phyloP scores from a whole-genome alignment of 176 grass and related monocot genomes.

The Avena insularis region DNA sequence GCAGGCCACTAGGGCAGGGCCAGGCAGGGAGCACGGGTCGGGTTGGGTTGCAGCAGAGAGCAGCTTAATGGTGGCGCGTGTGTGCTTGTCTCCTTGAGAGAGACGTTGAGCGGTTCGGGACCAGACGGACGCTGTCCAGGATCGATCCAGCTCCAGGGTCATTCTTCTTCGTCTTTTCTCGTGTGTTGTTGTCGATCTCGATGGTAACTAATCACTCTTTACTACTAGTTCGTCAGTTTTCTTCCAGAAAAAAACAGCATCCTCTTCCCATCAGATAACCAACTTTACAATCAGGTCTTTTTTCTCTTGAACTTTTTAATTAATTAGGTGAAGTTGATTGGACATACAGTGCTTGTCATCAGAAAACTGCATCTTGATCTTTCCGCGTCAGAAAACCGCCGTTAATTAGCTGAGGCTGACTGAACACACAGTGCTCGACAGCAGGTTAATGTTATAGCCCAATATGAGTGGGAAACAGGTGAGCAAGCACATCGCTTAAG shows the following conservation, averaged over 20 bases:
- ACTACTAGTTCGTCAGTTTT: neutral
- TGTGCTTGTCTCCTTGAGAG: slow-evolving; percentile 33
- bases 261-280: neutral
- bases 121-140: neutral
- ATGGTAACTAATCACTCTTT: neutral
- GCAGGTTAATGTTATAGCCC: neutral
- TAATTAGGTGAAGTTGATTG: neutral
- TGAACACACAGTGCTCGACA: neutral
- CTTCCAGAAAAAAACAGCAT: neutral
- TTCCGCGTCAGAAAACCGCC: too few relatives aligned
- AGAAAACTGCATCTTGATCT: too few relatives aligned
- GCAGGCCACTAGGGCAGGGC: neutral
- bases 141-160: neutral
- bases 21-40: slow-evolving; percentile 2
- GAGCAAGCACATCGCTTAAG: slow-evolving; percentile 32
- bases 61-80: slow-evolving; percentile 30
- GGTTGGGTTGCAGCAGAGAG: neutral
- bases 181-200: neutral
- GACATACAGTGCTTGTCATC: neutral
- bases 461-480: slow-evolving; percentile 10
- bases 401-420: neutral
- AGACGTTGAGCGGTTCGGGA: slow-evolving; percentile 6
- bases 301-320: neutral
- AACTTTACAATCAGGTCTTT: neutral
- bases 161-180: neutral